Conservation (phyloP, 805 yeast genomes). For the Diddensiella santjacobensis region DNA sequence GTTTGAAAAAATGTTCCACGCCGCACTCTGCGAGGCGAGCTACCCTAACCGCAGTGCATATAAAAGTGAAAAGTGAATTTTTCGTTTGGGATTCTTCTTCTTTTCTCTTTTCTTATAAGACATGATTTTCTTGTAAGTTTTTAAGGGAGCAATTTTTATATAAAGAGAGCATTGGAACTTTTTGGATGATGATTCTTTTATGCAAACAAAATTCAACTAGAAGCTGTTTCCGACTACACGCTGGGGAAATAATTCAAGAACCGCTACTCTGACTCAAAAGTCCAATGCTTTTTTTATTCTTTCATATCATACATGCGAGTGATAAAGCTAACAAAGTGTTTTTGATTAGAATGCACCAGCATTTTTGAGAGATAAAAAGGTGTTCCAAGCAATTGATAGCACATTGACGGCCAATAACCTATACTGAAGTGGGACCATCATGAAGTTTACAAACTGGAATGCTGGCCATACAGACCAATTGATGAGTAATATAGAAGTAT, state of each 20-base stretch:
- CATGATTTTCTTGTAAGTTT: too few relatives aligned
- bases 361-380: slow-evolving; percentile 64
- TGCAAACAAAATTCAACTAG: slow-evolving; percentile 22
- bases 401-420: slow-evolving; percentile 66
- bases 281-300: too few relatives aligned
- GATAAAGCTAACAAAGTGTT: too few relatives aligned
- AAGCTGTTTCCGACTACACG: slow-evolving; percentile 30
- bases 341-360: slow-evolving; percentile 1
- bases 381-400: slow-evolving; percentile 79
- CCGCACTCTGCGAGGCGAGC: too few relatives aligned
- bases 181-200: slow-evolving; percentile 4
- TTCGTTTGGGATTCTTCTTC: too few relatives aligned
- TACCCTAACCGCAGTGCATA: too few relatives aligned
- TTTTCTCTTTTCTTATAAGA: too few relatives aligned
- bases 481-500: slow-evolving; percentile 53
- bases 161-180: too few relatives aligned
- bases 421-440: slow-evolving; percentile 63
- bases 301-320: too few relatives aligned
- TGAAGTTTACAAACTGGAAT: slow-evolving; percentile 71
- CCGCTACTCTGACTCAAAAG: slow-evolving; percentile 29
- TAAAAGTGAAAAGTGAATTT: too few relatives aligned
- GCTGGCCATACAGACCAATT: slow-evolving; percentile 90
- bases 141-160: too few relatives aligned
- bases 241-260: slow-evolving; percentile 25
- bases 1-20: too few relatives aligned